A percentile compares a stretch with the other conserved stretches of the same genome.
These are phyloP conservation scores for Alternaria conjuncta DNA, from an alignment of 2,329 filamentous ascomycete genomes.

Conservation along the genomic window DNA sequence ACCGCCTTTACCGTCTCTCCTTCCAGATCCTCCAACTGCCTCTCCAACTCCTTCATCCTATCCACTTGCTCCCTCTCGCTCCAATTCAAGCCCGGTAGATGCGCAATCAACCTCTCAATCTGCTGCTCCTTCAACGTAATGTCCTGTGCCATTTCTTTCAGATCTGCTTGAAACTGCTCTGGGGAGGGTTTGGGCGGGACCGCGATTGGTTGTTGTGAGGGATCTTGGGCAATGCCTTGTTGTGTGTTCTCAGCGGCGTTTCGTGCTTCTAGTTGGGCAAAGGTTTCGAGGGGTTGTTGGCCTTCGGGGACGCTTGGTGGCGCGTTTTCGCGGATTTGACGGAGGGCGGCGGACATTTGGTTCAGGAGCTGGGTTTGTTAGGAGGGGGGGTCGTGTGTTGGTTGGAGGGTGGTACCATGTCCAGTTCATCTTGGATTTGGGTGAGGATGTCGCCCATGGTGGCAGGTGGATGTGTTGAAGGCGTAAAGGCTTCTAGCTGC, in stretches of 20 bases:
- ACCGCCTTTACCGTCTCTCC: slow-evolving; percentile 50
- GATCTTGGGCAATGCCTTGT: slow-evolving; percentile 14
- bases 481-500: neutral
- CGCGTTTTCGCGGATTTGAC: slow-evolving; percentile 53
- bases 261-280: slow-evolving; percentile 39
- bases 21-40: slow-evolving; percentile 52
- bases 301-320: slow-evolving; percentile 51
- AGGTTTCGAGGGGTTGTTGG: slow-evolving; percentile 50
- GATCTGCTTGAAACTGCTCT: slow-evolving; percentile 66
- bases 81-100: slow-evolving; percentile 77
- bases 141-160: slow-evolving; percentile 76
- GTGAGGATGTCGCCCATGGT: slow-evolving; percentile 78
- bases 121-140: slow-evolving; percentile 82
- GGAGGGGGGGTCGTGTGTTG: neutral
- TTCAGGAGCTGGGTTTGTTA: slow-evolving; percentile 49
- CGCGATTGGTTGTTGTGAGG: slow-evolving; percentile 14
- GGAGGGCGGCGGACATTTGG: slow-evolving; percentile 55
- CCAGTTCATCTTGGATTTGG: slow-evolving; percentile 83
- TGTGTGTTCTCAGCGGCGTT: slow-evolving; percentile 27
- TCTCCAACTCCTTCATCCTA: slow-evolving; percentile 57
- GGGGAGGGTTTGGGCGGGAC: slow-evolving; percentile 20
- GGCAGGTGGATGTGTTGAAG: neutral
- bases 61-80: slow-evolving; percentile 78
- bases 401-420: slow-evolving; percentile 64
- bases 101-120: slow-evolving; percentile 77